A percentile compares a stretch with the other conserved stretches of the same genome.
phyloP scores from a whole-genome alignment of 2,329 filamentous ascomycete species.

The Pseudocercospora fijiensis region DNA sequence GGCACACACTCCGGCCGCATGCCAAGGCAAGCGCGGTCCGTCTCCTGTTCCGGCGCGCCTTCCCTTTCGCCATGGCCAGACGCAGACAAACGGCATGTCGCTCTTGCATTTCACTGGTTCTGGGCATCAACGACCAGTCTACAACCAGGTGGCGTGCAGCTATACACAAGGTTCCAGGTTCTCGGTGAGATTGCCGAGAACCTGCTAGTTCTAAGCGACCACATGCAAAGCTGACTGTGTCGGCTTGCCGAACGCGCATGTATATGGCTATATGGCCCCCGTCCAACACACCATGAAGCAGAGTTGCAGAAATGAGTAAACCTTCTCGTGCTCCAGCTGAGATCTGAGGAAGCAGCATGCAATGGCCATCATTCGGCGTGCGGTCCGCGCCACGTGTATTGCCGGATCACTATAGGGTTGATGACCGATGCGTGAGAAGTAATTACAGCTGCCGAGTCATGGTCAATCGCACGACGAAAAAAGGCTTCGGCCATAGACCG shows the following conservation, averaged over 20 bases:
- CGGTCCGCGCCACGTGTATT: background rate
- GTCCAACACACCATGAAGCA: background rate
- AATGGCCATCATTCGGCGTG: background rate
- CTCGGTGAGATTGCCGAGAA: background rate
- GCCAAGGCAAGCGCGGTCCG: background rate
- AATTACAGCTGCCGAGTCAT: constrained; percentile 2
- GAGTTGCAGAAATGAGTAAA: background rate
- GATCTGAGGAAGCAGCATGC: background rate
- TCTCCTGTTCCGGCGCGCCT: background rate
- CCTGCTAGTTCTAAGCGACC: background rate
- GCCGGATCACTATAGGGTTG: background rate
- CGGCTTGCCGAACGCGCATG: background rate
- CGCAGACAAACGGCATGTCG: background rate
- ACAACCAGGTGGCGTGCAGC: background rate
- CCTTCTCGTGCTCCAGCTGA: background rate
- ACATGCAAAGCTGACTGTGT: background rate
- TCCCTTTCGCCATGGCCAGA: background rate
- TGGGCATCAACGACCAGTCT: background rate
- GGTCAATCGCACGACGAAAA: background rate
- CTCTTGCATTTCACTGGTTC: background rate
- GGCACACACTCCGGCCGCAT: background rate
- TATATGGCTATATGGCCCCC: too few species aligned
- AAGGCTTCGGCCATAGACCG: constrained; percentile 6
- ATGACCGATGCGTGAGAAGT: background rate
- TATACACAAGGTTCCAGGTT: background rate